phyloP scores from a whole-genome alignment of 441 rosid species.

The Omphalea diandra region DNA sequence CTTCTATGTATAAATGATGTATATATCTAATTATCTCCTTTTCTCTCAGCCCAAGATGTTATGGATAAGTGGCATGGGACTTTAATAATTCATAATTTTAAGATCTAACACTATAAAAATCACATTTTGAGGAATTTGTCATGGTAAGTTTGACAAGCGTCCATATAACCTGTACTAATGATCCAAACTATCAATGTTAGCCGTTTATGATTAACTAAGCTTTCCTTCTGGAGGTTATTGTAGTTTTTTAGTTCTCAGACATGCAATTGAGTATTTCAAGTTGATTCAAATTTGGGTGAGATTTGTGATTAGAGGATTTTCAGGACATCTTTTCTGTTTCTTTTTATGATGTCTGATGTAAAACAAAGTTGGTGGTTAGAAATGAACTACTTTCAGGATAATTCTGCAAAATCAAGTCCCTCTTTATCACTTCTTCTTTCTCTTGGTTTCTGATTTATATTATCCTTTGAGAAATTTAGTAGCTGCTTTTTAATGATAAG shows the following conservation, averaged over 20 bases:
- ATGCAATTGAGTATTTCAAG: neutral
- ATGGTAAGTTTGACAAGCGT: neutral
- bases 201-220: neutral
- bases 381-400: neutral
- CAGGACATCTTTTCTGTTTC: neutral
- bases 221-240: neutral
- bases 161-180: neutral
- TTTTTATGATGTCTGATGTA: neutral
- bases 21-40: neutral
- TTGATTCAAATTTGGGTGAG: slow-evolving; percentile 1
- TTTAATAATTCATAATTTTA: neutral
- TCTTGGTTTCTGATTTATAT: neutral
- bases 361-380: neutral
- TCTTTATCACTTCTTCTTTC: neutral
- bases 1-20: slow-evolving; percentile 9
- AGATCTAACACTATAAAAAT: neutral
- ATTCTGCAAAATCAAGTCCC: no score
- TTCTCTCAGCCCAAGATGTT: neutral
- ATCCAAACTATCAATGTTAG: neutral
- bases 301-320: neutral
- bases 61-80: neutral
- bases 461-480: neutral
- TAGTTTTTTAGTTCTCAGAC: neutral
- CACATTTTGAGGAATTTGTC: neutral
- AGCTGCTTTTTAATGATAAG: neutral